Conservation (phyloP, 2,329 filamentous ascomycete species). For the Colletotrichum truncatum region DNA sequence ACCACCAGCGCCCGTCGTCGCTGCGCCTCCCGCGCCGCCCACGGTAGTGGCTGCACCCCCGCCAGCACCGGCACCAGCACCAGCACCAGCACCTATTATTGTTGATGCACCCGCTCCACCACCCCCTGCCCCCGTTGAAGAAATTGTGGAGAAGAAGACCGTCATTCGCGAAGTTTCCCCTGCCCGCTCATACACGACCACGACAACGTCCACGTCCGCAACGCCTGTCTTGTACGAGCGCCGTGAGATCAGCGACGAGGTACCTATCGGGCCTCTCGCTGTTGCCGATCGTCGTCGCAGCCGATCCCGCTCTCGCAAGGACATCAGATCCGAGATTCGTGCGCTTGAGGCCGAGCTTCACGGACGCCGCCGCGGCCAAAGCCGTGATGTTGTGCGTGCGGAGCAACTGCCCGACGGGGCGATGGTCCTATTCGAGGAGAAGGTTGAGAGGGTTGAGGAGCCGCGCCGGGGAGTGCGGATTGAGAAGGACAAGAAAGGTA, state of each 20-base stretch:
- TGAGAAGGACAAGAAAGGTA: constrained; percentile 95
- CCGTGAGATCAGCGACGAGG: constrained; percentile 44
- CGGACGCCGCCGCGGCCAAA: constrained; percentile 42
- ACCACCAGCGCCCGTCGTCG: constrained; percentile 36
- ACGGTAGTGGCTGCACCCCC: constrained; percentile 38
- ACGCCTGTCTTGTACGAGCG: constrained; percentile 51
- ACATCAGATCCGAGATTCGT: constrained; percentile 78
- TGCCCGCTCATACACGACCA: constrained; percentile 46
- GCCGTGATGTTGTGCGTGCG: constrained; percentile 63
- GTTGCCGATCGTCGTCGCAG: constrained; percentile 50
- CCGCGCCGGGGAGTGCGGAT: constrained; percentile 71
- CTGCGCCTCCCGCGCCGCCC: constrained; percentile 28
- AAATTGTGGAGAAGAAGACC: constrained; percentile 56
- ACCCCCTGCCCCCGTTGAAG: constrained; percentile 39
- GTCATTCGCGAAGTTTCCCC: constrained; percentile 61
- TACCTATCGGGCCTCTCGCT: constrained; percentile 50
- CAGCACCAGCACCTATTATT: constrained; percentile 41
- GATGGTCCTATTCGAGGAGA: constrained; percentile 70
- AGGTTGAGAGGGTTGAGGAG: constrained; percentile 64
- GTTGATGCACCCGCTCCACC: constrained; percentile 44
- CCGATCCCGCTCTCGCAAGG: constrained; percentile 57
- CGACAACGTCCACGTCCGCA: constrained; percentile 44
- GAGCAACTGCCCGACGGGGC: constrained; percentile 69
- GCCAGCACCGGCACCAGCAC: constrained; percentile 37
- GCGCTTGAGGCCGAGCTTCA: constrained; percentile 72